phyloP scores from a whole-genome alignment of 495 filamentous ascomycete species.

The Lophiostoma macrostomum region DNA sequence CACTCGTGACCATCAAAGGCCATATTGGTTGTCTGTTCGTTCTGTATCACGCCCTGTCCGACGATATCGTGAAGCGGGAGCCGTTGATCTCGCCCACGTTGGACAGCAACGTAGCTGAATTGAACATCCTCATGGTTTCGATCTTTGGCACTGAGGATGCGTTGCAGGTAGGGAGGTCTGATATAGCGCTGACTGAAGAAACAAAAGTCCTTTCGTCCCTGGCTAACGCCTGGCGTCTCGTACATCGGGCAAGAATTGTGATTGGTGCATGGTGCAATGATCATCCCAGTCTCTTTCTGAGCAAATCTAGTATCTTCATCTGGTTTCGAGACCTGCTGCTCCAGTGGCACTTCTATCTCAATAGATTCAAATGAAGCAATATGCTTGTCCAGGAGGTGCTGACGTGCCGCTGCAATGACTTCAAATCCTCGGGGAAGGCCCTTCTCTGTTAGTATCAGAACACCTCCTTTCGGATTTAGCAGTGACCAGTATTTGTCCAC shows the following conservation, averaged over 20 bases:
- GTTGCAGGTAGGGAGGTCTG: constrained; percentile 76
- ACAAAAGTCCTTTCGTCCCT: constrained; percentile 82
- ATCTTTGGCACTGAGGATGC: constrained; percentile 64
- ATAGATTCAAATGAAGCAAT: constrained; percentile 63
- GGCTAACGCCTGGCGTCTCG: constrained; percentile 58
- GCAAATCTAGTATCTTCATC: constrained; percentile 41
- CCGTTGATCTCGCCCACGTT: constrained; percentile 58
- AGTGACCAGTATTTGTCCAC: constrained; percentile 86
- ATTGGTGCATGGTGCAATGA: constrained; percentile 94
- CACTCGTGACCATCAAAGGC: constrained; percentile 42
- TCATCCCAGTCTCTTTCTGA: constrained; percentile 75
- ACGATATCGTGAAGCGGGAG: constrained; percentile 19
- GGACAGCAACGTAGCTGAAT: constrained; percentile 87
- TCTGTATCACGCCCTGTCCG: constrained; percentile 36
- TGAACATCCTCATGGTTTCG: constrained; percentile 86
- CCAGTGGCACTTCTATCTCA: constrained; percentile 30
- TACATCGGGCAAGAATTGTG: constrained; percentile 90
- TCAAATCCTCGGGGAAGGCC: constrained; percentile 90
- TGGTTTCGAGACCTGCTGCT: constrained; percentile 33
- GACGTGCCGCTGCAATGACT: constrained; percentile 76
- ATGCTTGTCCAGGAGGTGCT: constrained; percentile 70
- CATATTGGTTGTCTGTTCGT: constrained; percentile 39
- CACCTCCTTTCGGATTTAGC: constrained; percentile 77
- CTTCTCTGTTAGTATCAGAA: constrained; percentile 88
- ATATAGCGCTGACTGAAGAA: constrained; percentile 87